These are phyloP conservation scores for Tylopilus sp. DNA, from an alignment of 768 basidiomycete genomes.

Conservation along the genomic window DNA sequence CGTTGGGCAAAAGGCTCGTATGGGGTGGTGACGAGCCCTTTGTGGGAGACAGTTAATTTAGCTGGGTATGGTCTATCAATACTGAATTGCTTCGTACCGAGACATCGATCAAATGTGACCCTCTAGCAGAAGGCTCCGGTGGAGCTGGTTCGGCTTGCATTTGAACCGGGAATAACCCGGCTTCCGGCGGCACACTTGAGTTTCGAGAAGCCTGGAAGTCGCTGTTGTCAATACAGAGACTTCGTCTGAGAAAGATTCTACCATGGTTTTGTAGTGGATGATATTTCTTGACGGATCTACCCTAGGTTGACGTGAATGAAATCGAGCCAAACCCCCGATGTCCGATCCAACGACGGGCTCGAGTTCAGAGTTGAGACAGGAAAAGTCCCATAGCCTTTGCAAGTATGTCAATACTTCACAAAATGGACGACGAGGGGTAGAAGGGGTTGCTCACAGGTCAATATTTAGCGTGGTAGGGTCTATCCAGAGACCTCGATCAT, in stretches of 20 bases:
- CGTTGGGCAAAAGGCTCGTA: neutral
- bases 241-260: slow-evolving; percentile 2
- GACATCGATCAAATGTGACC: neutral
- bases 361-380: slow-evolving; percentile 19
- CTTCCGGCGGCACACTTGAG: neutral
- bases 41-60: neutral
- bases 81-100: neutral
- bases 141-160: neutral
- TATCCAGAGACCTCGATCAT: slow-evolving; percentile 15
- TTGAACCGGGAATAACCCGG: neutral
- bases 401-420: neutral
- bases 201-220: slow-evolving; percentile 3
- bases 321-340: neutral
- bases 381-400: slow-evolving; percentile 24
- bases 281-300: neutral
- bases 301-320: neutral
- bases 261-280: slow-evolving; percentile 6
- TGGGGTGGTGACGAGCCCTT: neutral
- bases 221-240: slow-evolving; percentile 7
- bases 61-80: neutral
- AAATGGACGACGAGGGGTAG: neutral
- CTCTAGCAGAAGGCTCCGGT: neutral
- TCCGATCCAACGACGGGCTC: slow-evolving; percentile 2
- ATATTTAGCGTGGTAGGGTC: slow-evolving; percentile 16
- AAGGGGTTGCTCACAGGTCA: slow-evolving; percentile 18